Base-by-base conservation (phyloP, 2,329 filamentous ascomycete species). In the Aspergillus jensenii region DNA sequence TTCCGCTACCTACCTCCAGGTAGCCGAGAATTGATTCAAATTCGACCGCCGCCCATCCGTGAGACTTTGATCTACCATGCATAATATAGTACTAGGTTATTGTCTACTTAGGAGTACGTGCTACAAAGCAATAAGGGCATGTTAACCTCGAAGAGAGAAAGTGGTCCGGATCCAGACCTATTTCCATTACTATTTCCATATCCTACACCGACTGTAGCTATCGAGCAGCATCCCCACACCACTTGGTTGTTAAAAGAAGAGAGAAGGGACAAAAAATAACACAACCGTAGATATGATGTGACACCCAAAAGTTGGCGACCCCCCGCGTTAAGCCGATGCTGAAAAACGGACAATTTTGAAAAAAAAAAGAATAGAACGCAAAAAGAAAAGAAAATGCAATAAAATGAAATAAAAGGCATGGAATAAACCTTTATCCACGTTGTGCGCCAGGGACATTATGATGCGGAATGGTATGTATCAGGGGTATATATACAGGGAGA, bases 401-500 rank as follows among this genome's bases (percentile, higher is more conserved):
- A 21, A 21, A 21, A 21, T 21, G 21, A 40, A 17, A 15, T 4
- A 21, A 33, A 52, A 35, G 5, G 12, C 50, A 17, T 39, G 12
- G 1, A 43, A 37, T n/a, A 12, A 45, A 14, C 46, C 52, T 56
- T 52, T 59, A 55, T 49, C 47, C 52, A 43, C 51, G 35, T 35
- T 33, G 25, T 48, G 37, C 57, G 57, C 57, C 52, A 43, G 37
- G 37, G 47, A 35, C 51, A 59, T 56, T 56, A 59, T 56, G 57
- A 35, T 56, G 40, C 49, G 14, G 35, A 15, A 33, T 52, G 41
- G 35, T 33, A 25, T 39, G 44, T 39, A 54, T 31, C 11, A 11
- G 47, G 17, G 11, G 33, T 37, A 33, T 58, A 57, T 60, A 60
- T 56, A 55, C 55, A 60, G 17, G 19, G 31, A 49, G 45, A 45